These are phyloP conservation scores for Leishmania martiniquensis DNA, from an alignment of 208 protist genomes.

Conservation along the genomic window DNA sequence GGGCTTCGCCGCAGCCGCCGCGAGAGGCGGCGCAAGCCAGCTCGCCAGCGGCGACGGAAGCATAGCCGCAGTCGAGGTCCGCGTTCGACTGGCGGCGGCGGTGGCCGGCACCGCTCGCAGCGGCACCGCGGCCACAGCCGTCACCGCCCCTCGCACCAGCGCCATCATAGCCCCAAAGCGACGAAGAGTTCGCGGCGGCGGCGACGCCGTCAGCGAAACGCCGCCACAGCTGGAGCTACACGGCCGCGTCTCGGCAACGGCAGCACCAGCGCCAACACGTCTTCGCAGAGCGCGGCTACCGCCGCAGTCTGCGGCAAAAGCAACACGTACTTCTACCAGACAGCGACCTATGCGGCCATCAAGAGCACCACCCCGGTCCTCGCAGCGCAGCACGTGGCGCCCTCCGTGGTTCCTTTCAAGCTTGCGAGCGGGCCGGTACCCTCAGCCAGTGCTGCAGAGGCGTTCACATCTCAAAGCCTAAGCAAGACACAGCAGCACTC, in stretches of 20 bases:
- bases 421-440: slow-evolving; percentile 1
- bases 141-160: slow-evolving; percentile 19
- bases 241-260: slow-evolving; percentile 1
- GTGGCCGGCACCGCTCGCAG: slow-evolving; percentile 32
- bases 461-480: background rate
- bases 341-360: slow-evolving; percentile 75
- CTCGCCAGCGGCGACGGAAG: slow-evolving; percentile 30
- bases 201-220: slow-evolving; percentile 40
- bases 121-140: slow-evolving; percentile 32
- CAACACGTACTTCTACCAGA: slow-evolving; percentile 40
- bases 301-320: background rate
- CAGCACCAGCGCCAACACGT: background rate
- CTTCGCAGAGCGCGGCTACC: too few species aligned
- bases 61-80: slow-evolving; percentile 34
- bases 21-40: slow-evolving; percentile 30
- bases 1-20: slow-evolving; percentile 34
- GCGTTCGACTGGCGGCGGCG: slow-evolving; percentile 31
- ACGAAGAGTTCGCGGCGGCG: slow-evolving; percentile 52
- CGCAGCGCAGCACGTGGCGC: slow-evolving; percentile 36
- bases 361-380: slow-evolving; percentile 43
- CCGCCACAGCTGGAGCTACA: slow-evolving; percentile 23
- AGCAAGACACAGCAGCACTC: background rate
- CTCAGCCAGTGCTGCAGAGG: background rate
- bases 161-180: slow-evolving; percentile 38
- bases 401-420: slow-evolving; percentile 17